These are phyloP conservation scores for Pyricularia pennisetigena DNA, from an alignment of 2,329 filamentous ascomycete species.

Conservation along the genomic window DNA sequence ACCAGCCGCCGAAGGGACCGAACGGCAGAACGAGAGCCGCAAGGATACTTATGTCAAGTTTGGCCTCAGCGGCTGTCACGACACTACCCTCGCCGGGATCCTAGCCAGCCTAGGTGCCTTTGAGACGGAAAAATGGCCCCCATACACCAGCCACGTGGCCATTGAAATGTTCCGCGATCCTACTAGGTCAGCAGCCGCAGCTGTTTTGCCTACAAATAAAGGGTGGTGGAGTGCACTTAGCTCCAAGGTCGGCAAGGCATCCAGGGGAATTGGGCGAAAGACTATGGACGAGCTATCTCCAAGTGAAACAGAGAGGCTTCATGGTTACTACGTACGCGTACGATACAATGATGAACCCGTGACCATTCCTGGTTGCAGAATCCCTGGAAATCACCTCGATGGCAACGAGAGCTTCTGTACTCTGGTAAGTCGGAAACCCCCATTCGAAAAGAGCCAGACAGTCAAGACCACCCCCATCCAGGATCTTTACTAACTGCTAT, in stretches of 20 bases:
- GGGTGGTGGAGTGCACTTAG: neutral
- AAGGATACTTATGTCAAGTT: conserved; percentile 50
- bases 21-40: neutral
- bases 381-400: conserved; percentile 69
- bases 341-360: conserved; percentile 85
- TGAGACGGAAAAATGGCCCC: conserved; percentile 68
- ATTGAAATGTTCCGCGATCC: conserved; percentile 66
- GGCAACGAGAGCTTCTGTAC: conserved; percentile 89
- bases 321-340: conserved; percentile 78
- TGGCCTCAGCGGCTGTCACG: conserved; percentile 78
- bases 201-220: neutral
- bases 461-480: neutral
- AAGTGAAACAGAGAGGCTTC: conserved; percentile 47
- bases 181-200: neutral
- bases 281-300: conserved; percentile 43
- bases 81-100: conserved; percentile 79
- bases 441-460: neutral
- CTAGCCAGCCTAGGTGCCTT: conserved; percentile 74
- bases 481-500: neutral
- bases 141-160: conserved; percentile 86
- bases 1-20: conserved; percentile 27
- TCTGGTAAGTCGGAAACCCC: conserved; percentile 43
- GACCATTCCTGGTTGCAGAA: conserved; percentile 70
- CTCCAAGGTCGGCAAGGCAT: conserved; percentile 9
- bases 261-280: conserved; percentile 49